phyloP scores from a whole-genome alignment of 225 moss, liverwort and hornwort genomes.

The Sphagnum contortum region DNA sequence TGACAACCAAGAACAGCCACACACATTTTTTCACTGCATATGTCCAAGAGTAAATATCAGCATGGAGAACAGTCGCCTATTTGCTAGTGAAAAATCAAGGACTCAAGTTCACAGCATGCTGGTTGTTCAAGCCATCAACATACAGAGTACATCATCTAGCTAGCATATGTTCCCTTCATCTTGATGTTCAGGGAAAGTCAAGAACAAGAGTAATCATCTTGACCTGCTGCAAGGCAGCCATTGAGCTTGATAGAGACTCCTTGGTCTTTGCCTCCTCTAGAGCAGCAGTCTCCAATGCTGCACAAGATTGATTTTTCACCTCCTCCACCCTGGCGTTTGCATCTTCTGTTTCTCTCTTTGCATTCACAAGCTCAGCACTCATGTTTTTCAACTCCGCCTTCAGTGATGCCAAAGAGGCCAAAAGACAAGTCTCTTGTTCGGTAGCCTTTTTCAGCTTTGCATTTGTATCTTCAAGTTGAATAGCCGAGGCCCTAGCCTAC shows the following conservation, averaged over 20 bases:
- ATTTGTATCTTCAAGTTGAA: slow-evolving; percentile 25
- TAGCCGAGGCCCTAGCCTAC: slow-evolving; percentile 24
- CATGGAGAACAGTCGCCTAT: too few relatives aligned
- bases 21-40: too few relatives aligned
- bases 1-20: too few relatives aligned
- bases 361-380: slow-evolving; percentile 7
- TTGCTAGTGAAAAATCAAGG: too few relatives aligned
- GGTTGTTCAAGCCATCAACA: too few relatives aligned
- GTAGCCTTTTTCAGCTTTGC: slow-evolving; percentile 9
- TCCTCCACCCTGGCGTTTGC: slow-evolving; percentile 18
- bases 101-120: too few relatives aligned
- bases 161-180: too few relatives aligned
- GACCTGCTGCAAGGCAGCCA: slow-evolving; percentile 39
- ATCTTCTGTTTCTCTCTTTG: slow-evolving; percentile 16
- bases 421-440: slow-evolving; percentile 14
- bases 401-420: slow-evolving; percentile 18
- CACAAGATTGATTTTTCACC: slow-evolving; percentile 14
- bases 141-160: too few relatives aligned
- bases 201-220: too few relatives aligned
- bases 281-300: slow-evolving; percentile 11
- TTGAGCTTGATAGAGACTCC: slow-evolving; percentile 14
- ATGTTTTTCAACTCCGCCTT: slow-evolving; percentile 21
- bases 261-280: slow-evolving; percentile 10
- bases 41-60: too few relatives aligned
- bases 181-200: too few relatives aligned